Evolutionary conservation across 2,329 filamentous ascomycete genomes (phyloP).

Genomic region (Alternaria tenuissima): DNA sequence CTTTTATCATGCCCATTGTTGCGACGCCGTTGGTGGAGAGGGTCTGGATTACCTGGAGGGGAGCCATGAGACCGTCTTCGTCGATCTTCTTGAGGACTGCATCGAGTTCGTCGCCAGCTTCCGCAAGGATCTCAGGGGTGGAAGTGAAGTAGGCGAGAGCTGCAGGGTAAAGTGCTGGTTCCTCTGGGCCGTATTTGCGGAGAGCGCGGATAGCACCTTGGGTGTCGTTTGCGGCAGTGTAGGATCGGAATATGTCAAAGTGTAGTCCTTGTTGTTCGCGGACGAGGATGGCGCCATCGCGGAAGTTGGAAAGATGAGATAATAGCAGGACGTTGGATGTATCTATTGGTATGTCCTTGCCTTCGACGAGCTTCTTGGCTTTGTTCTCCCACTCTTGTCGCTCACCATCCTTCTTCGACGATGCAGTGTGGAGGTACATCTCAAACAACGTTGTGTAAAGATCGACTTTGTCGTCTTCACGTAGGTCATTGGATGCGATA

Average conservation of each 20-base stretch:
- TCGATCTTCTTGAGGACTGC: constrained; percentile 85
- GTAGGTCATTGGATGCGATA: constrained; percentile 74
- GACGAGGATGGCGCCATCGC: constrained; percentile 88
- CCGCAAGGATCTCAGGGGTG: constrained; percentile 78
- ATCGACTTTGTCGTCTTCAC: constrained; percentile 79
- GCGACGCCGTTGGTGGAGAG: constrained; percentile 81
- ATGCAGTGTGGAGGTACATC: constrained; percentile 94
- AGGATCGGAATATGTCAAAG: constrained; percentile 96
- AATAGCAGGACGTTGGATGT: constrained; percentile 93
- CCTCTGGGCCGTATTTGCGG: constrained; percentile 87
- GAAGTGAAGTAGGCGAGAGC: constrained; percentile 94
- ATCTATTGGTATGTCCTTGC: constrained; percentile 81
- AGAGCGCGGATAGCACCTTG: constrained; percentile 88
- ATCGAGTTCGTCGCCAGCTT: constrained; percentile 85
- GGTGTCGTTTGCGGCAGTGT: constrained; percentile 91
- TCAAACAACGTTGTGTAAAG: constrained; percentile 96
- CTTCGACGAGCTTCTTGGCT: constrained; percentile 87
- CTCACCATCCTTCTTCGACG: constrained; percentile 73
- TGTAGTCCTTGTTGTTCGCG: constrained; percentile 91
- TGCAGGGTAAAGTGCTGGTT: constrained; percentile 90
- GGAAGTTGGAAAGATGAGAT: constrained; percentile 90
- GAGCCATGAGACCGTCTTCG: constrained; percentile 89
- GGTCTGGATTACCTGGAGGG: constrained; percentile 94
- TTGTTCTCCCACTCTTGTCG: constrained; percentile 87
- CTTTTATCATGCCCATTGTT: constrained; percentile 97